Base-by-base conservation (phyloP, 306 rosid species). In the Vigna trinervia region DNA sequence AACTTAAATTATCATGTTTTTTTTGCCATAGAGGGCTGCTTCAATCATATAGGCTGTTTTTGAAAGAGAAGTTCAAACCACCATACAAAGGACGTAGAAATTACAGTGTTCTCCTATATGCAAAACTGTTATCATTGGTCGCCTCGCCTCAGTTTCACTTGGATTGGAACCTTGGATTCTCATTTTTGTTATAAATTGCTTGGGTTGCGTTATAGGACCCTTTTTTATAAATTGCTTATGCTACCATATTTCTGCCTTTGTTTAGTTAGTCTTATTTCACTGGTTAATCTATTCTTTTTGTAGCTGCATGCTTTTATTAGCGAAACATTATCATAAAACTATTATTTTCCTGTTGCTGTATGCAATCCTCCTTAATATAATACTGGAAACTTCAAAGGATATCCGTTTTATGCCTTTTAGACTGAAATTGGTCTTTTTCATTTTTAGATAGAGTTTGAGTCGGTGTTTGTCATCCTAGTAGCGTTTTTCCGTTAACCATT, bases 161-260 rank as follows among this genome's bases (percentile, higher is more conserved):
- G 14, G 26, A 13, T 6, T 45, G 38, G 48, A 45, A 30, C 53
- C 3, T 13, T 30, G 12, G 43, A 50, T 76, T 50, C 20, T 12
- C 30, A 63, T 34, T 75, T 62, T 75, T 14, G 12, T 47, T 63
- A 38, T 62, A 8, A 48, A 48, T 62, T 50, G 63, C 50, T 50
- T 61, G 51, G 22, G 14, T 23, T 41, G 45, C 43, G 26, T 13
- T n/a, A 38, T 14, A 12, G 71, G 38, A 47, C 8, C 19, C 52
- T n/a, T 63, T 51, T 72, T 41, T 19, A 39, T 45, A 61, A 30
- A 51, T 34, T 0, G 12, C 11, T 34, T 8, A 2, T 56, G 19
- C 2, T 30, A 57, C 69, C 12, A 19, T 60, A 17, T 46, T 78
- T 56, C n/a, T 30, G 43, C 30, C 30, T 4, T 9, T 48, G 52